Percentiles rank a stretch among this genome's conserved stretches.
phyloP scores from a whole-genome alignment of 2,329 filamentous ascomycete genomes.

The Plenodomus tracheiphilus region DNA sequence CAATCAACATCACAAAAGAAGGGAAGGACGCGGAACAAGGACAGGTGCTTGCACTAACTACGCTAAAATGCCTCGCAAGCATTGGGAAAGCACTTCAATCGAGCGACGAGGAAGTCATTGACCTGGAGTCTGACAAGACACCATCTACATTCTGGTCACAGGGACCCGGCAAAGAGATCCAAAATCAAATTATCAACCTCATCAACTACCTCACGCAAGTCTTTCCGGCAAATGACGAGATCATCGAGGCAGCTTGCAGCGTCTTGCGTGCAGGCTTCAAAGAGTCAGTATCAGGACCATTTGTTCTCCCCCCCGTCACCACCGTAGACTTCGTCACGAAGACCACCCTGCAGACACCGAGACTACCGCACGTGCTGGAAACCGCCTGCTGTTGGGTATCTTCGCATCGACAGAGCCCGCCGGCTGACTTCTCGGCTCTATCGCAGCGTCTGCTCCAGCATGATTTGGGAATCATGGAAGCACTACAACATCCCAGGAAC shows the following conservation, averaged over 20 bases:
- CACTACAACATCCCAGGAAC: constrained; percentile 63
- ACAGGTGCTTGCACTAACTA: constrained; percentile 52
- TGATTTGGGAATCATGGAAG: constrained; percentile 64
- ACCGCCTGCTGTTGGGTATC: constrained; percentile 68
- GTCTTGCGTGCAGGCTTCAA: constrained; percentile 75
- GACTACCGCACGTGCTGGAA: constrained; percentile 69
- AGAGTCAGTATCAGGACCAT: constrained; percentile 73
- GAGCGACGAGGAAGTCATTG: constrained; percentile 67
- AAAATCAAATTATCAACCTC: constrained; percentile 56
- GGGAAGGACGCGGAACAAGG: constrained; percentile 45
- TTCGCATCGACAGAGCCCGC: constrained; percentile 52
- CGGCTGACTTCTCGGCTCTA: constrained; percentile 29
- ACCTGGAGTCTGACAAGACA: constrained; percentile 60
- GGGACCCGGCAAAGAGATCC: constrained; percentile 54
- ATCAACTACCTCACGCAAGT: constrained; percentile 55
- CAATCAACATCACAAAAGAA: constrained; percentile 36
- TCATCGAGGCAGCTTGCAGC: constrained; percentile 71
- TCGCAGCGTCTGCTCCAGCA: constrained; percentile 56
- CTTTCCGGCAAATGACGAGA: constrained; percentile 65
- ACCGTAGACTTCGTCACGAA: constrained; percentile 69
- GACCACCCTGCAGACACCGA: constrained; percentile 62
- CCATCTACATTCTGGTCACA: constrained; percentile 54
- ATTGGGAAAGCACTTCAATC: constrained; percentile 75
- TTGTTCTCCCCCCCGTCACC: constrained; percentile 70
- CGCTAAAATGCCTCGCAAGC: constrained; percentile 68